Evolutionary conservation across 768 basidiomycete species (phyloP).

Genomic region (Trametes elegans): DNA sequence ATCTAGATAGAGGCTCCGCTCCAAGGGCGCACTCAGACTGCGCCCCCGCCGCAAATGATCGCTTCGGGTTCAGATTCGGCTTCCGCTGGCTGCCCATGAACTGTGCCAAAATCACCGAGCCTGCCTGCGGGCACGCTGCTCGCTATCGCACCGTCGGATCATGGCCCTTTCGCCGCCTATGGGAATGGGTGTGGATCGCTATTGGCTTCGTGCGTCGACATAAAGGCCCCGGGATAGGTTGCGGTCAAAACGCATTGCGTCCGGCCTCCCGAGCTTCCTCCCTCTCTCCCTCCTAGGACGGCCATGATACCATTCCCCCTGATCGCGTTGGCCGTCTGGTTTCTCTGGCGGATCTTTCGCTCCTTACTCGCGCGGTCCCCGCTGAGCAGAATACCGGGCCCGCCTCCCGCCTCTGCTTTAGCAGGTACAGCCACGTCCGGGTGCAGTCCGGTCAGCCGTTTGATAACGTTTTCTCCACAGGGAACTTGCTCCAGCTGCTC

Average conservation of each 20-base stretch:
- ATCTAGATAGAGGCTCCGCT: neutral
- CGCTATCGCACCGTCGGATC: too few relatives aligned
- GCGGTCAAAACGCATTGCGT: neutral
- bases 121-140: too few relatives aligned
- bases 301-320: neutral
- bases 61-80: too few relatives aligned
- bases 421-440: conserved; percentile 2
- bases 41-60: neutral
- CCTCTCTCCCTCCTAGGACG: neutral
- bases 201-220: too few relatives aligned
- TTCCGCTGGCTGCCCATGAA: too few relatives aligned
- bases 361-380: neutral
- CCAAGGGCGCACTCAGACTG: neutral
- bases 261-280: neutral
- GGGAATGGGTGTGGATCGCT: too few relatives aligned
- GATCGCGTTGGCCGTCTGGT: neutral
- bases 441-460: neutral
- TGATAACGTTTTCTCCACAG: neutral
- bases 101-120: too few relatives aligned
- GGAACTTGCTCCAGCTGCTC: conserved; percentile 12
- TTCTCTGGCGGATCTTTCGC: neutral
- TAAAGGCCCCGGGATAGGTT: too few relatives aligned
- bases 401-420: conserved; percentile 3
- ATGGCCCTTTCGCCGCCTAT: too few relatives aligned
- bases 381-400: conserved; percentile 12